A percentile compares a stretch with the other conserved stretches of the same genome.
These are phyloP conservation scores for Wallacemonas sp. DNA, from an alignment of 208 protist species.

Conservation along the genomic window DNA sequence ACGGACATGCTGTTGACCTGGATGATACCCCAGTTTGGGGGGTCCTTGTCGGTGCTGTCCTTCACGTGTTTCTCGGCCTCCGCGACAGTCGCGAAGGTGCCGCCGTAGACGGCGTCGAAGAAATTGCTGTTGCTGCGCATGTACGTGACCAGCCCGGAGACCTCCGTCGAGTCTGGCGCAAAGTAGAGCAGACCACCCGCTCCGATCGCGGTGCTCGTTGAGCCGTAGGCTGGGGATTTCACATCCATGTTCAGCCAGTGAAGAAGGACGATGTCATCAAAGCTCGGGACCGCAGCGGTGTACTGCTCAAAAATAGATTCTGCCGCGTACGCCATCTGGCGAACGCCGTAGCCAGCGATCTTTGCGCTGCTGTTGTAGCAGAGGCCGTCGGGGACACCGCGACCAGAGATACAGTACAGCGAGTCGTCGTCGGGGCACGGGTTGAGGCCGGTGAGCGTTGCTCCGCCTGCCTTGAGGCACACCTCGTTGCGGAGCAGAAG, in stretches of 20 bases:
- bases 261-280: constrained; percentile 52
- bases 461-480: constrained; percentile 10
- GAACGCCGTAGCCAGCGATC: neutral
- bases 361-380: constrained; percentile 22
- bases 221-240: neutral
- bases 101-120: constrained; percentile 47
- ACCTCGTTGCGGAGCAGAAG: constrained; percentile 1
- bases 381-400: constrained; percentile 26
- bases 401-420: constrained; percentile 25
- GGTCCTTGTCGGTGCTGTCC: constrained; percentile 17
- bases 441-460: constrained; percentile 11
- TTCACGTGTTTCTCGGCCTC: constrained; percentile 24
- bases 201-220: neutral
- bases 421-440: constrained; percentile 6
- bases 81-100: constrained; percentile 23
- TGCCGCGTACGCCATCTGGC: too few species aligned
- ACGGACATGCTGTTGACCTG: constrained; percentile 32
- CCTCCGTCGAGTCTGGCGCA: constrained; percentile 35
- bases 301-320: constrained; percentile 2
- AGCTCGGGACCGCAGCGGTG: constrained; percentile 25
- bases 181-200: constrained; percentile 49
- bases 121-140: constrained; percentile 26
- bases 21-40: constrained; percentile 50
- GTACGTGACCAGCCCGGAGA: constrained; percentile 32
- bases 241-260: constrained; percentile 48